Evolutionary conservation across 352 stramenopile genomes (phyloP).

Genomic region (Phytophthora cactorum): DNA sequence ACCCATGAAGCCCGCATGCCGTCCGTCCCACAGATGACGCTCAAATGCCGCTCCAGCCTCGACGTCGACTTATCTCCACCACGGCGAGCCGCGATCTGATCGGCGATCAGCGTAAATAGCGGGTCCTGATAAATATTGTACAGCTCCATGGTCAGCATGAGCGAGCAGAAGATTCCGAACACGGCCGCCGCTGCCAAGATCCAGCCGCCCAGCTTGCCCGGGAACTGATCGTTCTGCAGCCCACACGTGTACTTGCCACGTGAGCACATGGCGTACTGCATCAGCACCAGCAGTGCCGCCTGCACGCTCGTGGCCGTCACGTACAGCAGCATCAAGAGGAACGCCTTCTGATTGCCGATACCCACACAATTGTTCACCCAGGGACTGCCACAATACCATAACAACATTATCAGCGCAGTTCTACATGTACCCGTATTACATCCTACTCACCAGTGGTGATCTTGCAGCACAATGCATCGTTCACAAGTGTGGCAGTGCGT

Average conservation of each 20-base stretch:
- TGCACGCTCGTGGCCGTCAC: slow-evolving; percentile 66
- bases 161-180: slow-evolving; percentile 77
- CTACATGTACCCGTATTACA: neutral
- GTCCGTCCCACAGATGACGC: slow-evolving; percentile 80
- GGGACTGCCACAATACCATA: slow-evolving; percentile 45
- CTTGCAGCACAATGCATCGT: slow-evolving; percentile 79
- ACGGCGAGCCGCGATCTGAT: slow-evolving; percentile 59
- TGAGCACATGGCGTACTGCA: slow-evolving; percentile 58
- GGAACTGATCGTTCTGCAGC: slow-evolving; percentile 62
- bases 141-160: slow-evolving; percentile 85
- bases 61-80: slow-evolving; percentile 68
- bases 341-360: slow-evolving; percentile 83
- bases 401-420: slow-evolving; percentile 7
- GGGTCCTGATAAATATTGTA: slow-evolving; percentile 76
- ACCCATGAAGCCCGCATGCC: slow-evolving; percentile 71
- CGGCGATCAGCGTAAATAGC: slow-evolving; percentile 56
- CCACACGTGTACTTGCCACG: slow-evolving; percentile 56
- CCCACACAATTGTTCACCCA: slow-evolving; percentile 91
- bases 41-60: slow-evolving; percentile 68
- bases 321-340: slow-evolving; percentile 85
- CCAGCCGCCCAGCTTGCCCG: slow-evolving; percentile 68
- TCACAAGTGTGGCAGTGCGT: slow-evolving; percentile 81
- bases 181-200: slow-evolving; percentile 68
- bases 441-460: slow-evolving; percentile 78
- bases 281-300: slow-evolving; percentile 54